These are phyloP conservation scores for Fusarium nelsonii DNA, from an alignment of 2,329 filamentous ascomycete genomes.

Conservation along the genomic window DNA sequence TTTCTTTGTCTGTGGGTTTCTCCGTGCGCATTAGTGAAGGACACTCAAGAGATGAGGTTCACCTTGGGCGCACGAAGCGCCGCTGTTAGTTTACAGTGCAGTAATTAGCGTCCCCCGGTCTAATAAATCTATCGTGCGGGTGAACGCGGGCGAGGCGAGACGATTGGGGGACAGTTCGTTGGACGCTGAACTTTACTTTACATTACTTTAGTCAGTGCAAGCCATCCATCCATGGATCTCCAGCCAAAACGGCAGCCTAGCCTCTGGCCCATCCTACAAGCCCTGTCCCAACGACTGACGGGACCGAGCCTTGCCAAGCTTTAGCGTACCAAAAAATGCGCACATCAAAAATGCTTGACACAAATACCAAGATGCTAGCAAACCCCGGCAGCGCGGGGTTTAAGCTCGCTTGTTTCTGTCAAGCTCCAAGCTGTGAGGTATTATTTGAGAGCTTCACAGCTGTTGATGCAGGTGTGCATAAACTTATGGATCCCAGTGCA, in stretches of 20 bases:
- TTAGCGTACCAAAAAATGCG: conserved; percentile 25
- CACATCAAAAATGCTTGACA: conserved; percentile 25
- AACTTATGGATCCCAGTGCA: conserved; percentile 24
- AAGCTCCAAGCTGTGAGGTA: conserved; percentile 8
- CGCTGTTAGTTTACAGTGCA: conserved; percentile 29
- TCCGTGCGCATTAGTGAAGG: conserved; percentile 26
- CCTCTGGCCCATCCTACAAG: conserved; percentile 10
- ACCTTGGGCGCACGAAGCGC: conserved; percentile 39
- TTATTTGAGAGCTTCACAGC: conserved; percentile 29
- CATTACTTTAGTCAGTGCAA: conserved; percentile 5
- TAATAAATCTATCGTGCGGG: conserved; percentile 30
- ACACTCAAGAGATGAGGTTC: conserved; percentile 34
- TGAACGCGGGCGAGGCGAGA: conserved; percentile 42
- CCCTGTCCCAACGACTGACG: conserved; percentile 30
- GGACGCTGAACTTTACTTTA: conserved; percentile 22
- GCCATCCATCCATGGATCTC: conserved; percentile 19
- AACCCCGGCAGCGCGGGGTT: conserved; percentile 1
- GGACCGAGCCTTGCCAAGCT: conserved; percentile 12
- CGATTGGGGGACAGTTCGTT: conserved; percentile 7
- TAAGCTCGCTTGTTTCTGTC: conserved; percentile 29
- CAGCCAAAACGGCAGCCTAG: conserved; percentile 36
- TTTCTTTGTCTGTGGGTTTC: conserved; percentile 17
- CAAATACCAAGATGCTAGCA: conserved; percentile 15
- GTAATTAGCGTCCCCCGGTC: conserved; percentile 32
- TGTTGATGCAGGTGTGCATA: conserved; percentile 35